A percentile compares a stretch with the other conserved stretches of the same genome.
phyloP scores from a whole-genome alignment of 495 filamentous ascomycete species.

The Elaphomyces granulatus region DNA sequence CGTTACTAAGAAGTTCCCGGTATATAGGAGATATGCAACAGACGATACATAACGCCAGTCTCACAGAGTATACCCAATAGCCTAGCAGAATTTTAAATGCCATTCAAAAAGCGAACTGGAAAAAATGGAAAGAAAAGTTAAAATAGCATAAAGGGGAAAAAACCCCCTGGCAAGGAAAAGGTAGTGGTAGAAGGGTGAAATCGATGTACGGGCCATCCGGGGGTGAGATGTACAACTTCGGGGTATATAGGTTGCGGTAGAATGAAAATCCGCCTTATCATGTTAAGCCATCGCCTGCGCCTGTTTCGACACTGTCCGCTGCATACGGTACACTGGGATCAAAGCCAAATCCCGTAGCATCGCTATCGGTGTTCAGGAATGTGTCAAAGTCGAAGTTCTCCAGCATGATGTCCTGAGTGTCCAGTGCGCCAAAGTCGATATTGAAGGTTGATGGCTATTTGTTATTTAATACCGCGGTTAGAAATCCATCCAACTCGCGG shows the following conservation, averaged over 20 bases:
- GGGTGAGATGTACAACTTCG: constrained; percentile 31
- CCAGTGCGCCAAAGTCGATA: constrained; percentile 48
- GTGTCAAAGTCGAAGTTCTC: constrained; percentile 94
- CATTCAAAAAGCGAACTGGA: too few relatives aligned
- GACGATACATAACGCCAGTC: constrained; percentile 32
- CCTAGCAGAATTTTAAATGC: background rate
- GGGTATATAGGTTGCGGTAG: constrained; percentile 36
- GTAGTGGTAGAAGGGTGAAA: background rate
- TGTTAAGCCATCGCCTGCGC: constrained; percentile 32
- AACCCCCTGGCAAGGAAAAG: background rate
- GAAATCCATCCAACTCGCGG: too few relatives aligned
- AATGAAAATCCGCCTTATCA: too few relatives aligned
- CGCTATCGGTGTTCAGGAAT: constrained; percentile 59
- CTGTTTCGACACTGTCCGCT: constrained; percentile 37
- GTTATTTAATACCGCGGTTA: too few relatives aligned
- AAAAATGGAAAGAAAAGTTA: constrained; percentile 12
- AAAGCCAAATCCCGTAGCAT: constrained; percentile 37
- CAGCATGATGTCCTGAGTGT: constrained; percentile 57
- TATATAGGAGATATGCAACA: constrained; percentile 16
- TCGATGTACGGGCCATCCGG: constrained; percentile 2
- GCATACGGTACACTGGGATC: constrained; percentile 31
- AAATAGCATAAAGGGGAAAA: constrained; percentile 12
- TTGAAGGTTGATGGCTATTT: constrained; percentile 25
- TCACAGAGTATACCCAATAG: constrained; percentile 24
- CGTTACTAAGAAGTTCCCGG: background rate